These are phyloP conservation scores for Mycena floridula DNA, from an alignment of 768 basidiomycete species.

Conservation along the genomic window DNA sequence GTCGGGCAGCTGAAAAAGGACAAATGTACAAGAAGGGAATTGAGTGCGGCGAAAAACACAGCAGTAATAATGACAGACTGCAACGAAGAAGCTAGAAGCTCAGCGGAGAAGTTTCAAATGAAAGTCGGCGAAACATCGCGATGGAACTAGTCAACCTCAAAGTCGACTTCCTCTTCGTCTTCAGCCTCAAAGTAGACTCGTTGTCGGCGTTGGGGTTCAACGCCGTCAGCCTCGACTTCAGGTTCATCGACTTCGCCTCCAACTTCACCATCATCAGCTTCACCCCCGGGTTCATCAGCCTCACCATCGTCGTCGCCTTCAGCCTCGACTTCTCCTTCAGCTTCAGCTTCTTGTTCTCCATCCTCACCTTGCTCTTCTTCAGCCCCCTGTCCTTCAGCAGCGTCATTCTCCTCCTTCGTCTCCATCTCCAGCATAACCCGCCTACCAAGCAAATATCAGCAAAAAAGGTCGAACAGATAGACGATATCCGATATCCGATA, in stretches of 20 bases:
- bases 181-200: background rate
- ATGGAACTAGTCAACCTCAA: background rate
- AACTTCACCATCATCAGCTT: background rate
- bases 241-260: background rate
- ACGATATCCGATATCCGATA: no score
- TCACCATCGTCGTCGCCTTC: background rate
- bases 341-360: background rate
- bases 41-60: background rate
- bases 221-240: background rate
- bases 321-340: background rate
- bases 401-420: background rate
- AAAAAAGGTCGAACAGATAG: no score
- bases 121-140: background rate
- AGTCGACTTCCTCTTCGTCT: background rate
- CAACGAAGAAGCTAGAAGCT: background rate
- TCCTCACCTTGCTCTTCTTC: no score
- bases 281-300: background rate
- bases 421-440: background rate
- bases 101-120: background rate
- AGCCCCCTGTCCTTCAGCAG: no score
- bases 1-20: no score
- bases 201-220: background rate
- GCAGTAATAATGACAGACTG: background rate
- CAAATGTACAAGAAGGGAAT: no score
- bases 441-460: no score